Evolutionary conservation across 2,329 filamentous ascomycete genomes (phyloP), one percentile per base, ranked within the genome.

Genomic region (Cadophora gregata): DNA sequence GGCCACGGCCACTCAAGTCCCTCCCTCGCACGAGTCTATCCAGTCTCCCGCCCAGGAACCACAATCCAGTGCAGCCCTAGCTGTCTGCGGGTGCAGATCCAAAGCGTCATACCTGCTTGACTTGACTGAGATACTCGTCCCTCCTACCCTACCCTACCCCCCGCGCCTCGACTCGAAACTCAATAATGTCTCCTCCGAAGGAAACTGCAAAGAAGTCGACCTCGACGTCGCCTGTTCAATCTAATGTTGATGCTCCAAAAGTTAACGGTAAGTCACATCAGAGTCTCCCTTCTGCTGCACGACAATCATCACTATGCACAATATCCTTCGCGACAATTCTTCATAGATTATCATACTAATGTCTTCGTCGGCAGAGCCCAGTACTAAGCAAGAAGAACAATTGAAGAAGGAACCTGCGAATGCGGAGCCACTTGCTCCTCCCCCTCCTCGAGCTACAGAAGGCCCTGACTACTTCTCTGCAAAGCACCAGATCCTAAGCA

Each of bases 381-480:
- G 83, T 75, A 77, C 80, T 73, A 86, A 86, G 75, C 65, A 64
- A 64, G 72, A 72, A 24, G 68, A 71, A 8, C 38, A 66, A 68
- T 75, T 79, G 71, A 87, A 87, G 77, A 70, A 80, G 70, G 85
- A 89, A 74, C 75, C 76, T 67, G 78, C 83, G 74, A 86, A 86
- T 82, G 82, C 82, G 78, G 88, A 90, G 77, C 87, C 89, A 64
- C 85, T 93, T 75, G 88, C 89, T 72, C 90, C 90, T 72, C 90
- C 90, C 72, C 90, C 90, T 64, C 90, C 90, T 67, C 89, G 89
- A 79, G 86, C 88, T 64, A 81, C 81, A 14, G 62, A 56, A 66
- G 79, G 80, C 64, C 85, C 88, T 56, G 90, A 93, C 76, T 93
- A 91, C 79, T 93, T 93, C 78, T 85, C 86, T 62, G 84, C 82